phyloP scores from a whole-genome alignment of 257 asterid species.

The Penstemon newberryi region DNA sequence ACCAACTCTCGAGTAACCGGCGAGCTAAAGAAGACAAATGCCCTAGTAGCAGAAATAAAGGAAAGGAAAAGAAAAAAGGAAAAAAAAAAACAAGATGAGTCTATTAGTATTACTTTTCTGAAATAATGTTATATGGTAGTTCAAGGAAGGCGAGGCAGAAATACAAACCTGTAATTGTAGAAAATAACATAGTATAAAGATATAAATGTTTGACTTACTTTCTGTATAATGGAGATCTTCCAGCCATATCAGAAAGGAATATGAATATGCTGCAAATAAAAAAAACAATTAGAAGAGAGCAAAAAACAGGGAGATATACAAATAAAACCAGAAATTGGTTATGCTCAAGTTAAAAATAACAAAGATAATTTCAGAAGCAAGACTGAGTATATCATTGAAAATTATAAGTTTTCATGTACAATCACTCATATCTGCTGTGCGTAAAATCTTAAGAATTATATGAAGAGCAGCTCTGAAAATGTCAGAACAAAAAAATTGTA shows the following conservation, averaged over 20 bases:
- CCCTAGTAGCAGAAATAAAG: slow-evolving; percentile 51
- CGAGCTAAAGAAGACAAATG: slow-evolving; percentile 95
- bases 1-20: slow-evolving; percentile 84
- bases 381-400: not conserved
- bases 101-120: slow-evolving; percentile 17
- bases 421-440: not conserved
- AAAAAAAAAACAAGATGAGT: slow-evolving; percentile 24
- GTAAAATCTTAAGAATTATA: no score
- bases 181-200: slow-evolving; percentile 13
- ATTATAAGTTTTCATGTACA: slow-evolving; percentile 6
- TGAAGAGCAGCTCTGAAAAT: not conserved
- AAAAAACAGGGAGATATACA: slow-evolving; percentile 15
- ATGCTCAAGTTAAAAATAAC: slow-evolving; percentile 17
- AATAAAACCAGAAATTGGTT: not conserved
- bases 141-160: slow-evolving; percentile 26
- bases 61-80: slow-evolving; percentile 18
- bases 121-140: slow-evolving; percentile 25
- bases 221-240: slow-evolving; percentile 85
- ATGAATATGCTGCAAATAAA: slow-evolving; percentile 73
- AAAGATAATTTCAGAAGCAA: slow-evolving; percentile 2
- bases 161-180: slow-evolving; percentile 14
- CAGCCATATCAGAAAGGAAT: slow-evolving; percentile 94
- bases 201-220: slow-evolving; percentile 60
- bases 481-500: slow-evolving; percentile 3
- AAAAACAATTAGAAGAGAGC: slow-evolving; percentile 27